Base-by-base conservation (phyloP, 2,329 filamentous ascomycete genomes). In the Aspergillus terreus region DNA sequence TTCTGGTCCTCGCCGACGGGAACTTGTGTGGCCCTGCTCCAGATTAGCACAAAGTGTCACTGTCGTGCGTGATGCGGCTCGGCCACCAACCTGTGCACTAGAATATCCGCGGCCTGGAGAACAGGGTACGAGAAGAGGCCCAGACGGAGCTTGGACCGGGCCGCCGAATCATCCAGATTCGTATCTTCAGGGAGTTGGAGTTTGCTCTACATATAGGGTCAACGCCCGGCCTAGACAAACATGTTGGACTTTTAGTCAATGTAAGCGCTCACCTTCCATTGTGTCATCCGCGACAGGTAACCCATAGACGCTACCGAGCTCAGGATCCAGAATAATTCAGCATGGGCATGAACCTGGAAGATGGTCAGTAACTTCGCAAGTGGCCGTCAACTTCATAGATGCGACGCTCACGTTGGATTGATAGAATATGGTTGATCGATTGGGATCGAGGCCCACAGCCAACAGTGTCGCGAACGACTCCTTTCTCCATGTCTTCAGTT, bases 231-330 rank as follows among this genome's bases (percentile, higher is more conserved):
- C 7, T 5, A 30, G 27, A 11, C 27, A 9, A 11, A 23, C 23
- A 23, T 23, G 23, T 30, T 30, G 2, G 27, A 30, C 6, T 10
- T 30, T 11, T 30, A 30, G 27, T 30, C 10, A 30, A 10, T 30
- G 10, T 30, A 30, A 11, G 10, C 27, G 23, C 65, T 58, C 65
- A 90, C 90, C 84, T 99, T 99, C 92, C 94, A 99, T 71, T 97
- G 94, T 25, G 94, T 97, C 94, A 99, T 99, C n/a, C 94, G 81
- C 9, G 87, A 87, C n/a, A 99, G 76, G 72, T 96, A 95, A 36
- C 94, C 94, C 71, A 94, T 91, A 4, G 89, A 92, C 21, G 94
- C 89, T 47, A 88, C 88, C 59, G 92, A 96, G 66, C 90, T 92
- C 55, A 99, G 75, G 65, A 97, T 91, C 94, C 94, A 99, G 88